Evolutionary conservation across 164 flowering plant genomes (phyloP).

Genomic region (Piper longum): DNA sequence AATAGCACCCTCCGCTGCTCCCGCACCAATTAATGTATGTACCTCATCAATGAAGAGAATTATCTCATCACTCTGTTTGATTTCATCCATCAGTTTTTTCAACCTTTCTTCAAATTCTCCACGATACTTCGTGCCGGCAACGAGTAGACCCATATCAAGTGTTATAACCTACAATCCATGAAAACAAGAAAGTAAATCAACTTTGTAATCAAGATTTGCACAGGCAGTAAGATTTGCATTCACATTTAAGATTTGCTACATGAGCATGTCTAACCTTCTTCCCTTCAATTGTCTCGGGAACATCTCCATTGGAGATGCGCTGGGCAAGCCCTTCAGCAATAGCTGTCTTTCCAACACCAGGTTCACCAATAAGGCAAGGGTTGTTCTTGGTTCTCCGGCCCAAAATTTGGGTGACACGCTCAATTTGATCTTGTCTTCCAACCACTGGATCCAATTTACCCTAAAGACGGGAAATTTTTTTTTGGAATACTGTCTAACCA

Average conservation of each 20-base stretch:
- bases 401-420: slow-evolving; percentile 87
- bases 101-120: slow-evolving; percentile 95
- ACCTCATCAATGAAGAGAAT: slow-evolving; percentile 95
- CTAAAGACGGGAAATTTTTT: slow-evolving; percentile 22
- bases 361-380: slow-evolving; percentile 97
- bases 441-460: slow-evolving; percentile 98
- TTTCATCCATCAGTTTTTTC: slow-evolving; percentile 91
- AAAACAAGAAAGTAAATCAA: background rate
- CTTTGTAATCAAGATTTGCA: too few species aligned
- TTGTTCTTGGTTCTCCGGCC: slow-evolving; percentile 90
- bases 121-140: slow-evolving; percentile 94
- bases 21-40: slow-evolving; percentile 94
- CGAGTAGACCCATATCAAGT: slow-evolving; percentile 88
- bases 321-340: slow-evolving; percentile 99
- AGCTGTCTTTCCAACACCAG: slow-evolving; percentile 98
- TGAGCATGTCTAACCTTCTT: slow-evolving; percentile 45
- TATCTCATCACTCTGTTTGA: slow-evolving; percentile 85
- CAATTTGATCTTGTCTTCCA: slow-evolving; percentile 82
- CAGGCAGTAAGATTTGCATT: background rate
- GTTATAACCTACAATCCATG: slow-evolving; percentile 56
- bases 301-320: slow-evolving; percentile 83
- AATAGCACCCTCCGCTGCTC: slow-evolving; percentile 95
- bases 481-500: background rate
- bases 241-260: too few species aligned
- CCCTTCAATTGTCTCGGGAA: slow-evolving; percentile 92